Percentiles rank a stretch among this genome's conserved stretches.
These are phyloP conservation scores for Dacryopinax primogenitus DNA, from an alignment of 768 basidiomycete genomes.

Conservation along the genomic window DNA sequence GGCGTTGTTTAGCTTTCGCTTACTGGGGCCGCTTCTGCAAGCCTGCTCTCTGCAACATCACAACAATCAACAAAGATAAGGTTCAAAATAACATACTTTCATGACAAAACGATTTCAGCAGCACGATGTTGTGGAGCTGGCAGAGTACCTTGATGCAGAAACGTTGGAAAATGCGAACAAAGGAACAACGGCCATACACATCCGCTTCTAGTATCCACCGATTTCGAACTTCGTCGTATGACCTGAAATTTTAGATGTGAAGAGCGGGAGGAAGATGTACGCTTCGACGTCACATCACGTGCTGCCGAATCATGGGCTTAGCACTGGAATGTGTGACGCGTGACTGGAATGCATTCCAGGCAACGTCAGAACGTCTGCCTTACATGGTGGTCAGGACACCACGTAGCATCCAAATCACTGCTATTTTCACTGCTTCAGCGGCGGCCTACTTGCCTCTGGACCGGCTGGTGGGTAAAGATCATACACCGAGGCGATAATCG, in stretches of 20 bases:
- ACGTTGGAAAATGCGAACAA: background rate
- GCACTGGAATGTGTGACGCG: slow-evolving; percentile 3
- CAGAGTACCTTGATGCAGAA: background rate
- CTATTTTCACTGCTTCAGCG: background rate
- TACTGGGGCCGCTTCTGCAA: background rate
- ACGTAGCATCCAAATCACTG: background rate
- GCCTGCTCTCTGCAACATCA: background rate
- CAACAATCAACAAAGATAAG: slow-evolving; percentile 6
- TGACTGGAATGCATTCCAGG: background rate
- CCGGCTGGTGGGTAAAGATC: background rate
- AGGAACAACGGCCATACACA: background rate
- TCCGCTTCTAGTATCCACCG: background rate
- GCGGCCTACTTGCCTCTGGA: background rate
- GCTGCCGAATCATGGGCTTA: background rate
- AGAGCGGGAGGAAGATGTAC: slow-evolving; percentile 4
- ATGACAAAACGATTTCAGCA: background rate
- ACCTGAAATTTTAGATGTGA: background rate
- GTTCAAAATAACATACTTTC: background rate
- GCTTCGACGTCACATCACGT: slow-evolving; percentile 5
- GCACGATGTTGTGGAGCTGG: background rate
- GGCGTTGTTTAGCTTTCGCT: slow-evolving; percentile 6
- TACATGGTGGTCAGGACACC: background rate
- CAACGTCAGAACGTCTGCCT: background rate
- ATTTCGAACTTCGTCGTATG: background rate
- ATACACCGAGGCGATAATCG: background rate